Evolutionary conservation across 208 protist genomes (phyloP).

Genomic region (Trypanosoma rangeli): DNA sequence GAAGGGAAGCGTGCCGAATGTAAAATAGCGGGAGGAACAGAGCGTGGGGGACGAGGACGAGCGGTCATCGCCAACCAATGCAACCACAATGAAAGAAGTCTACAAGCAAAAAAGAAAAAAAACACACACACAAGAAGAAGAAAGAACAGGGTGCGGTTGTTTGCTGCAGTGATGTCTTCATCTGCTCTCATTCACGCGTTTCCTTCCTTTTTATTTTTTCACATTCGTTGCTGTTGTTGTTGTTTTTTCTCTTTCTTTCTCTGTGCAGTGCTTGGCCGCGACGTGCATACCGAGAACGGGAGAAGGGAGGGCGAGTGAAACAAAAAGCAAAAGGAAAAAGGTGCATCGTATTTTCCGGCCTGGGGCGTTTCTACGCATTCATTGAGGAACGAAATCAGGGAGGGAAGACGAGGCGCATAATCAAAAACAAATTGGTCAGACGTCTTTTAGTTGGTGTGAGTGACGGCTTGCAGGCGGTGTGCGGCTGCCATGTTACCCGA

Average conservation of each 20-base stretch:
- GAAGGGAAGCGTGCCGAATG: background rate
- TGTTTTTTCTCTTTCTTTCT: conserved; percentile 18
- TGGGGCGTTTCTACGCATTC: no score
- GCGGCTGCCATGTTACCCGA: background rate
- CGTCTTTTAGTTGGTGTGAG: no score
- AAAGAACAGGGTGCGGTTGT: background rate
- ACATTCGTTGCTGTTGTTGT: background rate
- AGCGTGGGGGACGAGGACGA: conserved; percentile 23
- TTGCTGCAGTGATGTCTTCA: conserved; percentile 7
- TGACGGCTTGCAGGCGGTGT: background rate
- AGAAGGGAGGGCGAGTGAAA: background rate
- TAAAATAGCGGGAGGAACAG: background rate
- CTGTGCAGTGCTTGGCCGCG: no score
- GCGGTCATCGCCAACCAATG: conserved; percentile 35
- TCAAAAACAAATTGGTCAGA: no score
- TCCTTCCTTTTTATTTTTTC: conserved; percentile 7
- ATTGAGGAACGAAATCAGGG: no score
- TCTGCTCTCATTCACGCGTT: conserved; percentile 7
- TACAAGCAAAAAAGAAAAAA: conserved; percentile 9
- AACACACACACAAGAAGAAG: background rate
- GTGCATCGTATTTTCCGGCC: no score
- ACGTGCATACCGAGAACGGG: background rate
- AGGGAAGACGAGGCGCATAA: no score
- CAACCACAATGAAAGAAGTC: background rate
- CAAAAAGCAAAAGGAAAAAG: no score